Evolutionary conservation across 306 rosid genomes (phyloP), one percentile per base, ranked within the genome.

Genomic region (Oxytropis ochrocephala): DNA sequence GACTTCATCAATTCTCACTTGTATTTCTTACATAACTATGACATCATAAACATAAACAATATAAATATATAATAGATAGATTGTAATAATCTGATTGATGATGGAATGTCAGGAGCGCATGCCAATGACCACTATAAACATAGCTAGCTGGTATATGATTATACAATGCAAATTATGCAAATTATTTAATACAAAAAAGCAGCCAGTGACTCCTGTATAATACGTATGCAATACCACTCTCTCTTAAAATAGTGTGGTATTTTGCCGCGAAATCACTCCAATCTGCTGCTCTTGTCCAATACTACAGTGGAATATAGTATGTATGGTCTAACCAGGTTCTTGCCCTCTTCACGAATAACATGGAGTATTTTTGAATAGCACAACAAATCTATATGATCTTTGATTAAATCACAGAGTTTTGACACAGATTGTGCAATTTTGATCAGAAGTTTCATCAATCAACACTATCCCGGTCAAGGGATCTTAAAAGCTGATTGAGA

Each of bases 221-320:
- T 88, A 80, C 84, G 79, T 80, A 69, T 86, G 78, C 78, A 81
- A 48, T 61, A 59, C 62, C 81, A 65, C 62, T 74, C 84, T 79
- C 75, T 55, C 32, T 48, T 38, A 69, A 17, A 63, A 76, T 67
- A 36, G 52, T 69, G 63, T 76, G 62, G 75, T 69, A 77, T 74
- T 39, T 66, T 12, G 53, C 66, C 69, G 71, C 44, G 54, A 67
- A 38, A 59, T 64, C 29, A 36, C 64, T 72, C 60, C 64, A 70
- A 58, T 64, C 38, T 49, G 43, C 73, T 16, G 46, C 33, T 46
- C 56, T 32, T 57, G 52, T 21, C 52, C 53, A 57, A 60, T 46
- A 72, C 54, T 68, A 77, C 78, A 29, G 52, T 55, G 54, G 36
- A 76, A 55, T 55, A 36, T 32, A 24, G 49, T 54, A 24, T 24